Conservation (phyloP, 2,329 filamentous ascomycete genomes). For the Didymella sp. region DNA sequence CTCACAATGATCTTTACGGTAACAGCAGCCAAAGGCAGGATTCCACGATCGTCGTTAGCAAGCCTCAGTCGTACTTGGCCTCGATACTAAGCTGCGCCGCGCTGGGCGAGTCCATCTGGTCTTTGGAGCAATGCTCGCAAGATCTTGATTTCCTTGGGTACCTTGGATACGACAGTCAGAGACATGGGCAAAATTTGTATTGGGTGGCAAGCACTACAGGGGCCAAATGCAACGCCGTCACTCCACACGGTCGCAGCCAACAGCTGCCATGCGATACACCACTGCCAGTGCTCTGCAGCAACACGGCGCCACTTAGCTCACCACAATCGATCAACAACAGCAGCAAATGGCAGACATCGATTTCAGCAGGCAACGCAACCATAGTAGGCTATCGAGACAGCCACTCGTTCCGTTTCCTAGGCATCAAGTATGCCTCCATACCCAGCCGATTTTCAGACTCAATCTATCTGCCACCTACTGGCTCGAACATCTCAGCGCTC, state of each 20-base stretch:
- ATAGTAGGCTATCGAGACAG: conserved; percentile 54
- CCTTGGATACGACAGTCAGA: conserved; percentile 26
- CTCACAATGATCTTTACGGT: conserved; percentile 39
- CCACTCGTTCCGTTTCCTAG: conserved; percentile 60
- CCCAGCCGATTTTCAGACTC: conserved; percentile 58
- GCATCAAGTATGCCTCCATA: conserved; percentile 56
- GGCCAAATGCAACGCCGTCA: conserved; percentile 31
- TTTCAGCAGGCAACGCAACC: conserved; percentile 29
- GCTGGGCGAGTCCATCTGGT: conserved; percentile 33
- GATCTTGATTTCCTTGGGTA: conserved; percentile 29
- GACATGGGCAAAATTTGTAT: conserved; percentile 22
- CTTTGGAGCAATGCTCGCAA: conserved; percentile 15
- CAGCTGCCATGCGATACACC: conserved; percentile 26
- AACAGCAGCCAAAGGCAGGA: conserved; percentile 30
- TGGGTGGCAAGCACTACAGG: conserved; percentile 27
- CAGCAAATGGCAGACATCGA: conserved; percentile 24
- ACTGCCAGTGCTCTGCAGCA: conserved; percentile 36
- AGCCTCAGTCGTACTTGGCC: conserved; percentile 15
- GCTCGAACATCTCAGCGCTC: conserved; percentile 45
- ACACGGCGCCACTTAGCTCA: conserved; percentile 25
- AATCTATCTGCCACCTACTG: conserved; percentile 43
- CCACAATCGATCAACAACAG: neutral
- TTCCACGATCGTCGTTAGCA: conserved; percentile 28
- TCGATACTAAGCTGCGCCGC: conserved; percentile 29
- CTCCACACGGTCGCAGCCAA: conserved; percentile 24